Evolutionary conservation across 2,329 filamentous ascomycete species (phyloP).

Genomic region (Magnaporthiopsis poae): DNA sequence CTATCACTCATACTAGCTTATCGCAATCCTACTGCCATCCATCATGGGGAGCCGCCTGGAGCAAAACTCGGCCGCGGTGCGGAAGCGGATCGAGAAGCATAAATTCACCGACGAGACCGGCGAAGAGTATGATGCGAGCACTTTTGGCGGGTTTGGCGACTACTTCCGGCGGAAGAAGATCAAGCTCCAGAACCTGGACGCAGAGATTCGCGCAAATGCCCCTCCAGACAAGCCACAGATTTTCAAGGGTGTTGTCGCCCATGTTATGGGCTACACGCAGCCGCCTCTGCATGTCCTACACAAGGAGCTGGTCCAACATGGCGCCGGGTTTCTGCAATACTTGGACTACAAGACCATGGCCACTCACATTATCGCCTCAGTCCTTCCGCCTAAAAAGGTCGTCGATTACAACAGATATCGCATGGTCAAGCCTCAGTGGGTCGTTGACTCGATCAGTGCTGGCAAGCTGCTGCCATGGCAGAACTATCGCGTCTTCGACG

Average conservation of each 20-base stretch:
- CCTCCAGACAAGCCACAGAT: slow-evolving; percentile 62
- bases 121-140: slow-evolving; percentile 81
- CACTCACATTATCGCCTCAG: slow-evolving; percentile 90
- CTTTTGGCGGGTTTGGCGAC: slow-evolving; percentile 80
- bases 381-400: slow-evolving; percentile 81
- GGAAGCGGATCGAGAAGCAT: slow-evolving; percentile 55
- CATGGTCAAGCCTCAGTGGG: slow-evolving; percentile 89
- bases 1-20: background rate
- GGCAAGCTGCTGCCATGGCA: slow-evolving; percentile 79
- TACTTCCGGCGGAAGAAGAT: slow-evolving; percentile 95
- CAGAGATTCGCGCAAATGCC: slow-evolving; percentile 61
- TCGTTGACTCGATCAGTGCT: slow-evolving; percentile 77
- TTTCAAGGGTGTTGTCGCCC: slow-evolving; percentile 81
- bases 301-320: slow-evolving; percentile 77
- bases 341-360: slow-evolving; percentile 88
- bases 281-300: slow-evolving; percentile 83
- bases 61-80: slow-evolving; percentile 52
- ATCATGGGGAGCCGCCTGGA: slow-evolving; percentile 52
- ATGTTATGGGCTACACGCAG: slow-evolving; percentile 93
- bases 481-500: slow-evolving; percentile 72
- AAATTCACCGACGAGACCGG: slow-evolving; percentile 72
- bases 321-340: slow-evolving; percentile 91
- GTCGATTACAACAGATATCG: slow-evolving; percentile 80
- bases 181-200: slow-evolving; percentile 91
- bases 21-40: slow-evolving; percentile 1